These are phyloP conservation scores for Talaromyces sp. DNA, from an alignment of 2,329 filamentous ascomycete species.

Conservation along the genomic window DNA sequence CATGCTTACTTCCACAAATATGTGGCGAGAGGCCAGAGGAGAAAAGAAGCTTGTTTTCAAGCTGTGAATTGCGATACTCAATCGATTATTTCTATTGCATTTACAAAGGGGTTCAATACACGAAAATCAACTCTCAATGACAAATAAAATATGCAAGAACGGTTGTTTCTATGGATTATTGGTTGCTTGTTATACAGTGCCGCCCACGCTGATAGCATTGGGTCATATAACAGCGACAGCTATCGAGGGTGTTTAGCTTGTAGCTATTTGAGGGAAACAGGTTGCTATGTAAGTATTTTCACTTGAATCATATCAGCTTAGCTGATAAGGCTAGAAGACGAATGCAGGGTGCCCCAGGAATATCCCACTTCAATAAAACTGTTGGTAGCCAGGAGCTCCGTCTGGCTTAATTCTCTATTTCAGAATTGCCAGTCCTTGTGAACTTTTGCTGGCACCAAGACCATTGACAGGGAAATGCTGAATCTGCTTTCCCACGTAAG, in stretches of 20 bases:
- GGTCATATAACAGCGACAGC: neutral
- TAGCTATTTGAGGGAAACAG: neutral
- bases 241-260: neutral
- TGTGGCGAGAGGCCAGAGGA: conserved; percentile 26
- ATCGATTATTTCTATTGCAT: neutral
- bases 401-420: neutral
- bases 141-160: neutral
- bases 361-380: neutral
- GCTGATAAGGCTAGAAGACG: neutral
- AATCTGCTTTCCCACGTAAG: conserved; percentile 32
- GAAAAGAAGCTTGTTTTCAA: conserved; percentile 18
- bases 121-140: neutral
- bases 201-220: too few species aligned
- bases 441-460: conserved; percentile 28
- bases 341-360: neutral
- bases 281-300: neutral
- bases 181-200: neutral
- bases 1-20: conserved; percentile 26
- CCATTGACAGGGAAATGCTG: conserved; percentile 37
- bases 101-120: neutral
- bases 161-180: neutral
- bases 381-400: neutral
- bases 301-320: neutral
- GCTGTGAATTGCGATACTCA: neutral
- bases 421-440: conserved; percentile 35